Evolutionary conservation across 2,329 filamentous ascomycete genomes (phyloP), one percentile per base, ranked within the genome.

Genomic region (Hansfordia pulvinata): DNA sequence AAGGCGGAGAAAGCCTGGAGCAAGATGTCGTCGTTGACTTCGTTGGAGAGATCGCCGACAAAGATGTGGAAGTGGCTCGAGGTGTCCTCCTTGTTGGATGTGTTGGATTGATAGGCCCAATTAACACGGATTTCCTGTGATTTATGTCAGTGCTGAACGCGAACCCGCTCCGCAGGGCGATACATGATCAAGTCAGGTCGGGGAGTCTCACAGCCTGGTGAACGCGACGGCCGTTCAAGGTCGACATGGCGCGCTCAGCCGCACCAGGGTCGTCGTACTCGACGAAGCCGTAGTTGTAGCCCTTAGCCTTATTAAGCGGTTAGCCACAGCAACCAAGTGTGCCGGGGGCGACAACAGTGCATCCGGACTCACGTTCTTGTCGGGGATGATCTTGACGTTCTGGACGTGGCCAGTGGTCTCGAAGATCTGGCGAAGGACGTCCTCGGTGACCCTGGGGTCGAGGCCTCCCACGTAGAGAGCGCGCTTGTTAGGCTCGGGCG

Each of bases 41-140:
- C 90, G 47, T 98, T 98, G 43, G 86, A 94, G 30, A 98, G 60
- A 50, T 98, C 90, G 34, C 90, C 90, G 30, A 98, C 90, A 41
- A 98, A 98, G 49, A 98, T 94, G 55, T 98, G 90, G 62, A 94
- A 98, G 53, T 98, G 90, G 53, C 86, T 83, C 6, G 88, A 93
- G 2, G 90, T 98, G 47, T 98, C 90, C 56, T 98, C 90, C 60
- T 96, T 98, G 64, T 72, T 90, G 16, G 72, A 65, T 31, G 73
- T 88, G 64, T 93, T 98, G 40, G 88, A 90, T 62, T 98, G 90
- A 47, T 98, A 98, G 13, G 90, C 90, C 90, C 90, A 98, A 64
- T 98, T 98, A 46, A 98, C 90, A 30, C 86, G 83, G 36, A 98
- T 98, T 66, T 98, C 90, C 84, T 93, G 49, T 31, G 28, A 8